These are phyloP conservation scores for Termitomyces sp. DNA, from an alignment of 768 basidiomycete genomes.

Conservation along the genomic window DNA sequence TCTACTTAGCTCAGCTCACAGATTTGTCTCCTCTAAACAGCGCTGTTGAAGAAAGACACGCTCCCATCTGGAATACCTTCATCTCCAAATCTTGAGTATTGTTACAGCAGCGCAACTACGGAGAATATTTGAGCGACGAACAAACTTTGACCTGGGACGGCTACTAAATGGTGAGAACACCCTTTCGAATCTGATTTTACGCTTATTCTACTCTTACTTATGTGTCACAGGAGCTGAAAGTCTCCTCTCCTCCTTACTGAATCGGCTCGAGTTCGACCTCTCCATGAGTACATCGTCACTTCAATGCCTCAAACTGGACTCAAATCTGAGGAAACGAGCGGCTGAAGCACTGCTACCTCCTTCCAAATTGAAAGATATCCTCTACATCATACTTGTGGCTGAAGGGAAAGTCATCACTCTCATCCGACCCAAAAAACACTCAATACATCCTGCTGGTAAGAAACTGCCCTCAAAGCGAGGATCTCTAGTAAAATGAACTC, in stretches of 20 bases:
- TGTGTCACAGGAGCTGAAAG: slow-evolving; percentile 66
- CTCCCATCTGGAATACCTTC: slow-evolving; percentile 90
- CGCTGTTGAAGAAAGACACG: slow-evolving; percentile 76
- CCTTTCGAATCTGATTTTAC: background rate
- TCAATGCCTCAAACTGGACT: slow-evolving; percentile 75
- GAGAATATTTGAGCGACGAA: slow-evolving; percentile 82
- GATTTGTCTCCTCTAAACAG: slow-evolving; percentile 19
- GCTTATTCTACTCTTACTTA: background rate
- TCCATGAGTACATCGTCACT: slow-evolving; percentile 80
- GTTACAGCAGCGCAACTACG: slow-evolving; percentile 83
- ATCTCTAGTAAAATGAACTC: background rate
- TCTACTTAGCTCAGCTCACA: slow-evolving; percentile 9
- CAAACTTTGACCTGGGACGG: slow-evolving; percentile 86
- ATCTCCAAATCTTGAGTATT: slow-evolving; percentile 89
- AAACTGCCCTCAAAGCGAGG: background rate
- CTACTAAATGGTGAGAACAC: slow-evolving; percentile 54
- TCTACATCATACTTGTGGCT: slow-evolving; percentile 88
- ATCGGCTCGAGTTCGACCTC: slow-evolving; percentile 71
- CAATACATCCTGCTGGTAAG: slow-evolving; percentile 88
- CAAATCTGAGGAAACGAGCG: slow-evolving; percentile 63
- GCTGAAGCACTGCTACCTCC: slow-evolving; percentile 80
- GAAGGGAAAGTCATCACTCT: slow-evolving; percentile 79
- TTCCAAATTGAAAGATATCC: slow-evolving; percentile 84
- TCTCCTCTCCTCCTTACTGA: slow-evolving; percentile 71
- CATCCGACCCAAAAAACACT: slow-evolving; percentile 87